Conservation (phyloP, 1,284 basidiomycete genomes). For the Hymenochaete sp. region DNA sequence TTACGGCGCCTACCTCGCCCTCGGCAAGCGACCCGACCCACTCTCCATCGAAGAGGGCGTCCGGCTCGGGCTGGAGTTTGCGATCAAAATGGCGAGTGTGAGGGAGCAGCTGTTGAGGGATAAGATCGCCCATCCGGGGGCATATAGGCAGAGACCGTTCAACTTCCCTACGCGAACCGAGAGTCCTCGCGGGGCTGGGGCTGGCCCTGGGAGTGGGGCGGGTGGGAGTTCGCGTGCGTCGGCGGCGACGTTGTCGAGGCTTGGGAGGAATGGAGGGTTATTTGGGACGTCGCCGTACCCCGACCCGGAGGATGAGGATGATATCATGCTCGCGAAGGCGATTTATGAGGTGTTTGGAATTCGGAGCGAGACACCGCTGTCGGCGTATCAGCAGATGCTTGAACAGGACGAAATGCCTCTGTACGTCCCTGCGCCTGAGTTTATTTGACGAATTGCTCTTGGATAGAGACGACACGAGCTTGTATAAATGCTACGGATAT, state of each 20-base stretch:
- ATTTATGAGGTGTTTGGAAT: slow-evolving; percentile 14
- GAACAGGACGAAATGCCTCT: neutral
- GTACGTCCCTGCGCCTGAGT: neutral
- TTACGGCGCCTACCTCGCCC: slow-evolving; percentile 19
- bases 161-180: slow-evolving; percentile 1
- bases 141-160: slow-evolving; percentile 6
- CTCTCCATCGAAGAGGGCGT: slow-evolving; percentile 23
- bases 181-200: slow-evolving; percentile 1
- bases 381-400: neutral
- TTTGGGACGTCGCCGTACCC: neutral
- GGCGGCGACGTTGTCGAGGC: neutral
- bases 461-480: too few relatives aligned
- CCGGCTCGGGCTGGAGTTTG: slow-evolving; percentile 21
- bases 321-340: slow-evolving; percentile 11
- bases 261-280: neutral
- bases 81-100: slow-evolving; percentile 15
- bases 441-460: too few relatives aligned
- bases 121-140: slow-evolving; percentile 14
- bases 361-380: slow-evolving; percentile 9
- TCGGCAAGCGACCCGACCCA: slow-evolving; percentile 22
- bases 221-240: neutral
- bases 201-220: neutral
- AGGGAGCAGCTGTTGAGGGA: slow-evolving; percentile 14
- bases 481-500: too few relatives aligned
- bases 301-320: slow-evolving; percentile 14